These are phyloP conservation scores for Taxillus chinensis DNA, from an alignment of 164 flowering plant genomes.

Conservation along the genomic window DNA sequence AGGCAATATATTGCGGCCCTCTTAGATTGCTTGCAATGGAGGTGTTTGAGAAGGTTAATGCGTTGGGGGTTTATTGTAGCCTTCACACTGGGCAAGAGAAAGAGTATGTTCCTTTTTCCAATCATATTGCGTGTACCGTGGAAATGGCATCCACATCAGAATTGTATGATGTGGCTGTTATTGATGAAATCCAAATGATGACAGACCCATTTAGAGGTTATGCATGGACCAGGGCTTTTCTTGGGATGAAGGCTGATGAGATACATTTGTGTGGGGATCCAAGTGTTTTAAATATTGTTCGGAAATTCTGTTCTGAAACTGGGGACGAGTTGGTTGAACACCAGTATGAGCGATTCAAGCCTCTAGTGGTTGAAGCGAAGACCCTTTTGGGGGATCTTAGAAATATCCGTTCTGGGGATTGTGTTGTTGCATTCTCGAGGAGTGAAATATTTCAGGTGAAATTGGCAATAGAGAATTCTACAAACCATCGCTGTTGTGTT, in stretches of 20 bases:
- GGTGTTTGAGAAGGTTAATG: slow-evolving; percentile 85
- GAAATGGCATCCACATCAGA: slow-evolving; percentile 86
- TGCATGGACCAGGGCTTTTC: slow-evolving; percentile 93
- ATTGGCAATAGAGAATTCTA: slow-evolving; percentile 77
- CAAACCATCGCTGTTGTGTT: slow-evolving; percentile 83
- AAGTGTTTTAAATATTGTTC: slow-evolving; percentile 66
- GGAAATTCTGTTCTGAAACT: slow-evolving; percentile 65
- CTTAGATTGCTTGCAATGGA: slow-evolving; percentile 92
- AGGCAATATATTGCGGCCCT: slow-evolving; percentile 84
- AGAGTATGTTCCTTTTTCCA: slow-evolving; percentile 69
- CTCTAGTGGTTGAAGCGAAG: slow-evolving; percentile 91
- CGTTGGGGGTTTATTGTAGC: slow-evolving; percentile 77
- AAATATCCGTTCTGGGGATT: slow-evolving; percentile 79
- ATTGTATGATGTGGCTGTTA: slow-evolving; percentile 78
- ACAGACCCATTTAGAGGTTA: slow-evolving; percentile 70
- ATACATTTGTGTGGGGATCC: slow-evolving; percentile 97
- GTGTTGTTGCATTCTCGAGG: slow-evolving; percentile 92
- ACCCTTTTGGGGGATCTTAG: slow-evolving; percentile 66
- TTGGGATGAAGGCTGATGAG: slow-evolving; percentile 91
- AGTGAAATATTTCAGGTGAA: slow-evolving; percentile 95
- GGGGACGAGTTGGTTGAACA: slow-evolving; percentile 77
- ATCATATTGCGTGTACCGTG: slow-evolving; percentile 80
- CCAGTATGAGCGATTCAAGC: slow-evolving; percentile 81
- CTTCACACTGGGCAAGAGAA: slow-evolving; percentile 85
- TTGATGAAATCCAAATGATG: slow-evolving; percentile 97